Conservation (phyloP, 2,329 filamentous ascomycete genomes). For the Lecanosticta acicola region DNA sequence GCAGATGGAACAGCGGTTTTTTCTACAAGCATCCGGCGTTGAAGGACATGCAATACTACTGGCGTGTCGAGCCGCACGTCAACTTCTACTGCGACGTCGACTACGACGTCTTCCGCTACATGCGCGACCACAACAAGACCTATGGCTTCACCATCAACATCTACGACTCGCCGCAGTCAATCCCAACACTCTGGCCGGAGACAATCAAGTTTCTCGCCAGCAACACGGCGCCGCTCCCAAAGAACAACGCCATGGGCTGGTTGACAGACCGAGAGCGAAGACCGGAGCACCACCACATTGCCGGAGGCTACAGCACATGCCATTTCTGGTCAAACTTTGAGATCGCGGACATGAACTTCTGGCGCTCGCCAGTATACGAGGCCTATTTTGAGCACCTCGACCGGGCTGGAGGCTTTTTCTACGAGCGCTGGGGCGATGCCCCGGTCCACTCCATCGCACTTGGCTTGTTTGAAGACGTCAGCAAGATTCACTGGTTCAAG, state of each 20-base stretch:
- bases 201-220: conserved; percentile 77
- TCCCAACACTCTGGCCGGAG: conserved; percentile 90
- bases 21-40: conserved; percentile 96
- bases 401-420: conserved; percentile 92
- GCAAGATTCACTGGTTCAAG: conserved; percentile 89
- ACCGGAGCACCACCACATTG: conserved; percentile 71
- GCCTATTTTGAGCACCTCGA: conserved; percentile 96
- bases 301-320: conserved; percentile 93
- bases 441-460: conserved; percentile 93
- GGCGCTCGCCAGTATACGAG: conserved; percentile 82
- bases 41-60: conserved; percentile 80
- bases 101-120: conserved; percentile 97
- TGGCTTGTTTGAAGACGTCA: conserved; percentile 84
- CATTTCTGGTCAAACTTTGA: conserved; percentile 99
- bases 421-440: conserved; percentile 96
- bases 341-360: conserved; percentile 88
- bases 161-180: conserved; percentile 83
- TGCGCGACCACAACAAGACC: conserved; percentile 97
- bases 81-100: conserved; percentile 99
- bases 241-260: conserved; percentile 84
- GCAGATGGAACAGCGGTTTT: conserved; percentile 95
- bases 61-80: conserved; percentile 96
- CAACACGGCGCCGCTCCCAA: conserved; percentile 72
- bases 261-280: conserved; percentile 70
- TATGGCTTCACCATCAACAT: conserved; percentile 98